A percentile compares a stretch with the other conserved stretches of the same genome.
Evolutionary conservation across 192 early-diverging fungal species (phyloP).

Genomic region (Ramicandelaber brevisporus): DNA sequence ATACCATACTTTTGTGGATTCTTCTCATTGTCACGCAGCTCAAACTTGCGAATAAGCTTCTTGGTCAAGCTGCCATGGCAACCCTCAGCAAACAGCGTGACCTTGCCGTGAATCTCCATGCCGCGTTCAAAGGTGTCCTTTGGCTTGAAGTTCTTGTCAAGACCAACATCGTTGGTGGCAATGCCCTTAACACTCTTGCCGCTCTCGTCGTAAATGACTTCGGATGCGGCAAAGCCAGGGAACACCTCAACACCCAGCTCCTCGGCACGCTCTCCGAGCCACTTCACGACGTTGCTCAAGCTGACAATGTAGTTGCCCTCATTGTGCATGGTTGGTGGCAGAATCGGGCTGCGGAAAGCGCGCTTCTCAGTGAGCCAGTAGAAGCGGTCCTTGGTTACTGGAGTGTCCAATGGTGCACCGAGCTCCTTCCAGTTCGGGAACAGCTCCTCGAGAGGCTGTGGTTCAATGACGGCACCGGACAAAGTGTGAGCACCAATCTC

Average conservation of each 20-base stretch:
- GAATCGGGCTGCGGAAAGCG: constrained; percentile 62
- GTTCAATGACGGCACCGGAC: constrained; percentile 86
- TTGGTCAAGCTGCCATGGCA: constrained; percentile 94
- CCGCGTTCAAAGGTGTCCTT: constrained; percentile 84
- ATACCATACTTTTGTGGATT: constrained; percentile 78
- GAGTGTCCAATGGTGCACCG: constrained; percentile 76
- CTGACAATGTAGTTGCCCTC: constrained; percentile 94
- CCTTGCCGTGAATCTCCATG: constrained; percentile 81
- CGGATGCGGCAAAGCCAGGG: constrained; percentile 69
- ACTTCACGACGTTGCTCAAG: constrained; percentile 74
- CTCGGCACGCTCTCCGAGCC: constrained; percentile 93
- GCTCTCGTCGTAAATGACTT: constrained; percentile 81
- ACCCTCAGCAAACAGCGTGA: constrained; percentile 91
- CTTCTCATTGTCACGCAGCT: constrained; percentile 59
- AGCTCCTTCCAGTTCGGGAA: constrained; percentile 95
- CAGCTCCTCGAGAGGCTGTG: constrained; percentile 73
- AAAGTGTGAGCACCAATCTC: constrained; percentile 90
- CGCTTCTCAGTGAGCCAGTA: constrained; percentile 46
- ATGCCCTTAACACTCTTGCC: constrained; percentile 69
- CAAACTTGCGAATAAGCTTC: constrained; percentile 62
- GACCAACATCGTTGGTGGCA: constrained; percentile 83
- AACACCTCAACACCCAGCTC: constrained; percentile 89
- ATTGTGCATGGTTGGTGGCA: constrained; percentile 90
- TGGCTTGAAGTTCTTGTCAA: constrained; percentile 64
- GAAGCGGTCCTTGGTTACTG: constrained; percentile 65